Evolutionary conservation across 2,329 filamentous ascomycete species (phyloP), one percentile per base, ranked within the genome.

Genomic region (Amesomyces nigricolor): DNA sequence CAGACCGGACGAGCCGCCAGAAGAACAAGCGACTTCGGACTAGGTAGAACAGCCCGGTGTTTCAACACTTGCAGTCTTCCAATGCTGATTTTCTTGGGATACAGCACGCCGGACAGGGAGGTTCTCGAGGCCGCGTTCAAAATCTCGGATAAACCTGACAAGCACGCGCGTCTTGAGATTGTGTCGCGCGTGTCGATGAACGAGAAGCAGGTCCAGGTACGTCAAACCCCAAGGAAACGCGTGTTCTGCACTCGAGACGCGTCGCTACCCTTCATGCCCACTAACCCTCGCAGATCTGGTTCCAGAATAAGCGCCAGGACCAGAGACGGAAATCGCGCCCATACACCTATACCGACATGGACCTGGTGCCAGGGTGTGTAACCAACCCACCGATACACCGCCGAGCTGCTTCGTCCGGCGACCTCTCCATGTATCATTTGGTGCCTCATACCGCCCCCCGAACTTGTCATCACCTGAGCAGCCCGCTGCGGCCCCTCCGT

Each of bases 201-300:
- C 63, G 91, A 96, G 75, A 96, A 96, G 72, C 91, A 96, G 76
- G 90, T 96, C 38, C 92, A 96, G 84, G 92, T 96, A 75, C 71
- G 86, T 71, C 47, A 11, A 35, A 30, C 3, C 13, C 30, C 35
- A 37, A 17, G 1, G 13, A 13, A 17, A 16, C n/a, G 45, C 29
- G 29, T 13, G 26, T 39, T 11, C 3, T 16, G n/a, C 17, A 37
- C 46, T n/a, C 7, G 13, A 35, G 14, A 39, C 51, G 48, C 53
- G 47, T 53, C 48, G 40, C 43, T 7, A 38, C 5, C 7, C 14
- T 30, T 4, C 11, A 19, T 65, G 61, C 67, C 56, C 57, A 50
- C 61, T 63, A 43, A 60, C 16, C 16, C 49, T 35, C 11, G 32
- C 56, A 96, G 92, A 96, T 96, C 65, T 97, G 92, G 92, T 96